Conservation (phyloP, 495 filamentous ascomycete genomes). For the Oidiodendron maius region DNA sequence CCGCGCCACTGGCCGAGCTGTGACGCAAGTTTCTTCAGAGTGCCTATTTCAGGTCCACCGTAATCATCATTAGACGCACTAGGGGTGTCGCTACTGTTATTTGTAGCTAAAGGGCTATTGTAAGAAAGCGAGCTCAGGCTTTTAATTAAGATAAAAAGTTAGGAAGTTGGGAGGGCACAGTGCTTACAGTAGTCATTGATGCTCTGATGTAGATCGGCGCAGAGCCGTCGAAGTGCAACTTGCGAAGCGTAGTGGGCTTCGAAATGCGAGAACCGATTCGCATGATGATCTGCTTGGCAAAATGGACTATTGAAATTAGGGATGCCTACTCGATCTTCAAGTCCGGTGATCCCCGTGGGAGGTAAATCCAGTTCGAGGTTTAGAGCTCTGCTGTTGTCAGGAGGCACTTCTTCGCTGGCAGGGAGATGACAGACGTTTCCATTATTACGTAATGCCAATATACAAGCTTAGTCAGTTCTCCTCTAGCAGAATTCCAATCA, state of each 20-base stretch:
- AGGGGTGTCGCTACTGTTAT: conserved; percentile 8
- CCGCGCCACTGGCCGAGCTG: conserved; percentile 50
- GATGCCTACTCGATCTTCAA: conserved; percentile 43
- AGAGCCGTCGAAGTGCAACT: conserved; percentile 47
- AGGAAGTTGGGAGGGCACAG: background rate
- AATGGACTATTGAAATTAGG: conserved; percentile 42
- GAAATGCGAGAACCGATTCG: conserved; percentile 41
- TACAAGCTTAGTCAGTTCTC: conserved; percentile 43
- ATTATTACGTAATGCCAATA: conserved; percentile 56
- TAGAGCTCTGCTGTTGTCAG: conserved; percentile 31
- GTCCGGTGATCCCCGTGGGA: conserved; percentile 42
- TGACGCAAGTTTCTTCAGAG: conserved; percentile 40
- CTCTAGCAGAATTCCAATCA: conserved; percentile 38
- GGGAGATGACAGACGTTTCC: conserved; percentile 40
- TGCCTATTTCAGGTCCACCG: conserved; percentile 26
- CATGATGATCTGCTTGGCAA: conserved; percentile 39
- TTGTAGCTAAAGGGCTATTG: conserved; percentile 6
- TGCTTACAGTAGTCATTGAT: conserved; percentile 40
- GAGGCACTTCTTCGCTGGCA: background rate
- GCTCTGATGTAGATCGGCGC: conserved; percentile 40
- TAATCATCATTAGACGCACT: too few species aligned
- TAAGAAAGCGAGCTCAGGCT: background rate
- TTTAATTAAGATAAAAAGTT: too few species aligned
- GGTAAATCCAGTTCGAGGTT: conserved; percentile 51
- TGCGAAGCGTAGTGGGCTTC: too few species aligned